Evolutionary conservation across 176 grass and related monocot genomes (phyloP), one percentile per base, ranked within the genome.

Genomic region (Carex myosuroides): DNA sequence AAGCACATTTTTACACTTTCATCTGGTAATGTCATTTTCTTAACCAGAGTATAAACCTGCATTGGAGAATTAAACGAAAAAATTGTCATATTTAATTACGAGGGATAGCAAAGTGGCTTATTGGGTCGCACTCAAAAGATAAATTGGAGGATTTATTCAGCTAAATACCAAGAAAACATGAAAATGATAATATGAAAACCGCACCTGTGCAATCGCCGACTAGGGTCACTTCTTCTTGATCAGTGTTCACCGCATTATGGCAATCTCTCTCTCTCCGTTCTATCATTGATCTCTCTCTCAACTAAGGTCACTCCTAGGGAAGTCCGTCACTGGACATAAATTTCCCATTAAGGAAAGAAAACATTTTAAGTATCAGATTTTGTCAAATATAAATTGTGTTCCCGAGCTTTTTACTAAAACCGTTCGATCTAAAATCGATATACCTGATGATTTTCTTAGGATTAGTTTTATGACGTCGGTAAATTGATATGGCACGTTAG

Each of bases 1-100:
- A 91, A 86, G n/a, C 87, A 89, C 85, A 86, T 87, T 84, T 86
- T 84, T 30, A 64, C 64, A 71, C 80, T 78, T 42, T 82, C 24
- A 57, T 88, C 88, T 58, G 67, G 82, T 82, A 58, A 87, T 7
- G 87, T 80, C 94, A 97, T 93, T 87, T 82, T 59, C 57, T 80
- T 72, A 48, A 48, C 18, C n/a, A 72, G 57, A 80, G 30, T 42
- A 79, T 1, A 39, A 79, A 22, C 29, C 79, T 65, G 20, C 62
- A 75, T 29, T 53, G 12, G 11, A 20, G 18, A 75, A 53, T 75
- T 42, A 50, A 44, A 52, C 13, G 37, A 39, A 16, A 68, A 72
- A 16, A 5, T 6, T 39, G 37, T 39, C 37, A 39, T 39, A 39
- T 39, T 35, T 35, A 39, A 39, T 39, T 39, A 39, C 37, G 37